Evolutionary conservation across 345 rosid species (phyloP), one percentile per base, ranked within the genome.

Genomic region (Populus simonii): DNA sequence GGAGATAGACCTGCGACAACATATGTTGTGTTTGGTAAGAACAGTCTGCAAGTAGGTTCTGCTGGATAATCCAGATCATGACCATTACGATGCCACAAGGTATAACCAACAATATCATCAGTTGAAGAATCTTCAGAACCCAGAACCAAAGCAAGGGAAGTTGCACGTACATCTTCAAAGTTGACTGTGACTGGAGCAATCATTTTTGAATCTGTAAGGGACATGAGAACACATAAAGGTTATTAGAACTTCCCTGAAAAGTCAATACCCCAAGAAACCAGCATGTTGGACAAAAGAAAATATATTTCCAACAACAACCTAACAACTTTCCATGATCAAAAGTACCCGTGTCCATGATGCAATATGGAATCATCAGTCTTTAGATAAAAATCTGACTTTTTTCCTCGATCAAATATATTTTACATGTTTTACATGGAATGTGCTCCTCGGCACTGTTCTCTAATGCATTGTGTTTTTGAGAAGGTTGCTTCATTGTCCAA

Each of bases 51-150:
- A 25, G 98, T 94, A 13, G 98, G 89, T 83, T 90, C 90, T 72
- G 78, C 81, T 10, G 88, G 84, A 82, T 92, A 96, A 59, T 84
- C 86, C 63, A 53, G 76, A 27, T 89, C 94, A 1, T 70, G 62
- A 74, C 81, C 87, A 76, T 83, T 89, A 8, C 97, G 90, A 85
- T 94, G 95, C 99, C 99, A 96, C 43, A 96, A 80, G 73, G 81
- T 86, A 81, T 92, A 94, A 59, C 85, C 83, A 49, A 84, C 78
- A 71, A 87, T 78, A 74, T 81, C 79, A 75, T 84, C 85, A 7
- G 80, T 76, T 22, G 90, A 83, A 62, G 77, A 75, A 73, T 83
- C 88, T 55, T 82, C 82, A 5, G 88, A 87, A 76, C 87, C 83
- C 70, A 92, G 84, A 79, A 90, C 83, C 76, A 91, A 88, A 12